Percentiles rank a stretch among this genome's conserved stretches.
These are phyloP conservation scores for Noccaea caerulescens DNA, from an alignment of 345 rosid species.

Conservation along the genomic window DNA sequence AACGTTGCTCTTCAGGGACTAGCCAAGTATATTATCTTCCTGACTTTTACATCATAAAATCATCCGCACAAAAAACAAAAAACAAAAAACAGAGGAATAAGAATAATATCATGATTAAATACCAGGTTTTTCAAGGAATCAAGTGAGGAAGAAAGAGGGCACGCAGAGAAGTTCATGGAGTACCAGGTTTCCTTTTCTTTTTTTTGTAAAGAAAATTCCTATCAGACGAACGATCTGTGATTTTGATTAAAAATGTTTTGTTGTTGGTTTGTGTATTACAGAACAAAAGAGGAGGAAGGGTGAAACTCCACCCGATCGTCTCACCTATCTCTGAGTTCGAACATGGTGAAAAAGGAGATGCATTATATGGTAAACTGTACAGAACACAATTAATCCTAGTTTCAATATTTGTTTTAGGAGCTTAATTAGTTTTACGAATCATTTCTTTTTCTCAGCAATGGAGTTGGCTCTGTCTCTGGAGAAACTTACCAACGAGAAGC, in stretches of 20 bases:
- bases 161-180: conserved; percentile 80
- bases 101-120: neutral
- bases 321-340: conserved; percentile 70
- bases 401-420: no score
- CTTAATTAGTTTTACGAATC: conserved; percentile 5
- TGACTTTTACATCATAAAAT: neutral
- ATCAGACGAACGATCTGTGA: neutral
- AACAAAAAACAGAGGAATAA: no score
- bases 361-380: conserved; percentile 55
- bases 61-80: neutral
- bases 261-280: conserved; percentile 22
- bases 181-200: conserved; percentile 62
- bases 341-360: conserved; percentile 76
- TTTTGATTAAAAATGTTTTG: neutral
- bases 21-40: conserved; percentile 59
- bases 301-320: conserved; percentile 64
- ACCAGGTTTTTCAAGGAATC: conserved; percentile 84
- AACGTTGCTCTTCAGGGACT: conserved; percentile 70
- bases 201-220: neutral
- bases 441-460: conserved; percentile 61
- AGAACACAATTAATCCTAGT: no score
- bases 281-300: conserved; percentile 87
- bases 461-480: conserved; percentile 84
- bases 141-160: conserved; percentile 85
- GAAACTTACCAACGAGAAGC: conserved; percentile 87